Base-by-base conservation (phyloP, 768 basidiomycete species). In the Phaeolepiota aurea region DNA sequence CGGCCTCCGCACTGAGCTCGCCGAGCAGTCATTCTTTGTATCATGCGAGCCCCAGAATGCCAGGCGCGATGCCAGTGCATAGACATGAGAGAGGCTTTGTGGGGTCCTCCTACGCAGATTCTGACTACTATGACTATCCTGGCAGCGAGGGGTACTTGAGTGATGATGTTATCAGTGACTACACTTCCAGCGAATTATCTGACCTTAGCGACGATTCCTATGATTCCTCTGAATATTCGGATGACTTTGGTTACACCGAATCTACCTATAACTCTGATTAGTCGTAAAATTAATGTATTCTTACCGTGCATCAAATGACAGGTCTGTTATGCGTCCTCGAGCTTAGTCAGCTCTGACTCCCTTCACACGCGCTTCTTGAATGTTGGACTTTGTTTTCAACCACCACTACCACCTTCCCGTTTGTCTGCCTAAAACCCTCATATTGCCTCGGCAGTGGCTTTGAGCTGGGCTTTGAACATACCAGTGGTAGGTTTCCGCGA, bases 401-500 rank as follows among this genome's bases (percentile, higher is more conserved):
- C 25, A 28, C 25, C 7, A 28, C 25, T n/a, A 28, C 25, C 7
- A 28, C 25, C 25, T 7, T 28, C 25, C n/a, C n/a, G 25, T 28
- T n/a, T n/a, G 25, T 28, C 25, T 28, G 25, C 25, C 25, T 28
- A 7, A 28, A 28, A 28, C 7, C 25, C 25, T 28, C 25, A 28
- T 28, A 28, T 28, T 28, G 25, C n/a, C n/a, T n/a, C n/a, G n/a
- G n/a, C n/a, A 28, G 7, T 28, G 25, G 25, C n/a, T 28, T n/a
- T 7, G 25, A 28, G 25, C n/a, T 28, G 7, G n/a, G 25, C 25
- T 7, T 28, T 28, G 25, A 28, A 28, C n/a, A 28, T 7, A n/a
- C 25, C 43, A 40, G 23, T 16, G 40, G 35, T 38, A 38, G 20
- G 19, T 25, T 21, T 16, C 23, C 13, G 20, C 22, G 23, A 25